Evolutionary conservation across 2,329 filamentous ascomycete genomes (phyloP).

Genomic region (Pseudocercospora crystallina): DNA sequence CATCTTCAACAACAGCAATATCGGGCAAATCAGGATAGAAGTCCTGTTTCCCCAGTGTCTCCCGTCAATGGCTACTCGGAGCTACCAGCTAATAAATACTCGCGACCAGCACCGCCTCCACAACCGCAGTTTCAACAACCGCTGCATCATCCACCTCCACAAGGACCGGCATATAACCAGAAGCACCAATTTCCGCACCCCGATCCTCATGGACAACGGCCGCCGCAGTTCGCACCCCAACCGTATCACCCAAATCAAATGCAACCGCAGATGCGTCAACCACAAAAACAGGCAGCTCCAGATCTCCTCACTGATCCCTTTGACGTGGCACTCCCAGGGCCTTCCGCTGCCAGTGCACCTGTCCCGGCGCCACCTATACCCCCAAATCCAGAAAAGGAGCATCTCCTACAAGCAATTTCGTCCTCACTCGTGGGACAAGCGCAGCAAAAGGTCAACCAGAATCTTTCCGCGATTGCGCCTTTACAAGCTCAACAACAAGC

Average conservation of each 20-base stretch:
- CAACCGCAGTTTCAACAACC: conserved; percentile 20
- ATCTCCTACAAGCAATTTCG: conserved; percentile 74
- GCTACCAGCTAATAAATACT: conserved; percentile 21
- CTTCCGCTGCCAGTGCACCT: conserved; percentile 44
- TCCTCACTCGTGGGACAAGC: conserved; percentile 68
- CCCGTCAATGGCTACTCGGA: conserved; percentile 26
- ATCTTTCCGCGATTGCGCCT: conserved; percentile 70
- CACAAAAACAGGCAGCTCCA: conserved; percentile 39
- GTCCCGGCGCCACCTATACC: conserved; percentile 80
- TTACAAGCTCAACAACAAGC: conserved; percentile 77
- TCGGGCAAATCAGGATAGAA: conserved; percentile 22
- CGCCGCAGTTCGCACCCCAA: conserved; percentile 15
- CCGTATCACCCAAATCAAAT: conserved; percentile 10
- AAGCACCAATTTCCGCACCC: conserved; percentile 15
- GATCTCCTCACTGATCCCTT: conserved; percentile 66
- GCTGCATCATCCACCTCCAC: conserved; percentile 7
- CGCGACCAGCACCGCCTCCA: conserved; percentile 33
- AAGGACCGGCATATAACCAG: conserved; percentile 8
- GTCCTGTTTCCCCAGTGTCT: conserved; percentile 35
- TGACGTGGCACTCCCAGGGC: conserved; percentile 57
- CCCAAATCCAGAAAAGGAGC: conserved; percentile 93
- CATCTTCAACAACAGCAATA: conserved; percentile 24
- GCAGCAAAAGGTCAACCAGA: conserved; percentile 67
- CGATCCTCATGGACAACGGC: not conserved
- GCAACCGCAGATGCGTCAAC: conserved; percentile 19